phyloP scores from a whole-genome alignment of 345 rosid genomes.

The Rubroshorea leprosula region DNA sequence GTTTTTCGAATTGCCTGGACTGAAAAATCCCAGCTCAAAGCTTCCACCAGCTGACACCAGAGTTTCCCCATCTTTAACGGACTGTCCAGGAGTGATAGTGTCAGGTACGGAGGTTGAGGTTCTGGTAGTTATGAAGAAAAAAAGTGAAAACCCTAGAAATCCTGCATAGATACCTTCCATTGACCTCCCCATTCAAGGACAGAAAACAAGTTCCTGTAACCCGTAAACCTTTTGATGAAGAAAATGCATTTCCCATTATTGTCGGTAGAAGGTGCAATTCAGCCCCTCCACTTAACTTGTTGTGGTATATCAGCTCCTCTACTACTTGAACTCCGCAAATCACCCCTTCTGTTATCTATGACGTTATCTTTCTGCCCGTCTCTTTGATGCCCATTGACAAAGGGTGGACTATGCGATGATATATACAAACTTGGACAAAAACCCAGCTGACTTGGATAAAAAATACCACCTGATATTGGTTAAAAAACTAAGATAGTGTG shows the following conservation, averaged over 20 bases:
- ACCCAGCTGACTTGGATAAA: no score
- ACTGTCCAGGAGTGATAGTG: background rate
- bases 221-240: background rate
- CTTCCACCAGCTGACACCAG: slow-evolving; percentile 25
- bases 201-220: background rate
- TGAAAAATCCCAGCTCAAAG: slow-evolving; percentile 9
- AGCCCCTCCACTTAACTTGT: no score
- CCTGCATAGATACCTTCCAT: background rate
- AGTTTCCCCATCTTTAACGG: slow-evolving; percentile 12
- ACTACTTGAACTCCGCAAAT: no score
- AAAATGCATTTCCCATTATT: background rate
- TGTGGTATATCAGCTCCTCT: no score
- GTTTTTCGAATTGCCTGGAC: background rate
- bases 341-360: no score
- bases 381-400: no score
- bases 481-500: no score
- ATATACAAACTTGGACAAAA: no score
- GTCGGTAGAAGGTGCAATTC: no score
- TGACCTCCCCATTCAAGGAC: background rate
- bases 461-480: no score
- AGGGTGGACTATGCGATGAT: no score
- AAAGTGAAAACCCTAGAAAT: background rate
- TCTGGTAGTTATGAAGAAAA: background rate
- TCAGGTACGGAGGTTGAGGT: background rate
- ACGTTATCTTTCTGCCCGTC: no score